Evolutionary conservation across 805 yeast genomes (phyloP).

Genomic region (Yarrowia osloensis): DNA sequence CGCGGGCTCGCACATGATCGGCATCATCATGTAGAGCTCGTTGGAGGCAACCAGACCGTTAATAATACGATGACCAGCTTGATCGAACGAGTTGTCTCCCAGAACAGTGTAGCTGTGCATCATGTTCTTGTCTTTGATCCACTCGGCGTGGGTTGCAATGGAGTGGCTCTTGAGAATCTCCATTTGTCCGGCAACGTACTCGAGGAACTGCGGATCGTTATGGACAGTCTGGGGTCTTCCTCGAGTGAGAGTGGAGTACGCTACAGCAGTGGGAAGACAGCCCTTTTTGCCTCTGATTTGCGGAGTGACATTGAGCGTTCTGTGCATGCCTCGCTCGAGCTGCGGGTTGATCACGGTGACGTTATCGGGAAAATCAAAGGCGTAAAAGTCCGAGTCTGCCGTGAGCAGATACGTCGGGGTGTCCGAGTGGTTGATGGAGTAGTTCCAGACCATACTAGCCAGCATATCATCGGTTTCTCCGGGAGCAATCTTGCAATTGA

Average conservation of each 20-base stretch:
- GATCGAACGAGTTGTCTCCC: not conserved
- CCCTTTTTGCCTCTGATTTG: not conserved
- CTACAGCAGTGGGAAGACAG: not conserved
- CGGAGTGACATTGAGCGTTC: not conserved
- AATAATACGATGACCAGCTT: not conserved
- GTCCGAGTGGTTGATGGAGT: not conserved
- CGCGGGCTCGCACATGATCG: not conserved
- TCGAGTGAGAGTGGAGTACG: not conserved
- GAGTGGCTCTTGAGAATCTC: not conserved
- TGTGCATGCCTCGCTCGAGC: not conserved
- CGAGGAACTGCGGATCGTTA: not conserved
- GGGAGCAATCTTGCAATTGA: not conserved
- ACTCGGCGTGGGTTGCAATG: not conserved
- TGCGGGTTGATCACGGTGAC: not conserved
- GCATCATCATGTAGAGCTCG: not conserved
- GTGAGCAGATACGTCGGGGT: not conserved
- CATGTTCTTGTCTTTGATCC: not conserved
- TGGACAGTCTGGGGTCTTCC: too few species aligned
- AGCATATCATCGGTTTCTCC: not conserved
- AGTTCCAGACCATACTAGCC: not conserved
- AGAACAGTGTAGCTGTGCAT: not conserved
- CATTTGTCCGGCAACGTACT: not conserved
- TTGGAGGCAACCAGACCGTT: not conserved
- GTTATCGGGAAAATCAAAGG: constrained; percentile 1
- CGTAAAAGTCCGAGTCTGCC: not conserved